Conservation (phyloP, 495 filamentous ascomycete genomes). For the Trichoderma asperelloides region DNA sequence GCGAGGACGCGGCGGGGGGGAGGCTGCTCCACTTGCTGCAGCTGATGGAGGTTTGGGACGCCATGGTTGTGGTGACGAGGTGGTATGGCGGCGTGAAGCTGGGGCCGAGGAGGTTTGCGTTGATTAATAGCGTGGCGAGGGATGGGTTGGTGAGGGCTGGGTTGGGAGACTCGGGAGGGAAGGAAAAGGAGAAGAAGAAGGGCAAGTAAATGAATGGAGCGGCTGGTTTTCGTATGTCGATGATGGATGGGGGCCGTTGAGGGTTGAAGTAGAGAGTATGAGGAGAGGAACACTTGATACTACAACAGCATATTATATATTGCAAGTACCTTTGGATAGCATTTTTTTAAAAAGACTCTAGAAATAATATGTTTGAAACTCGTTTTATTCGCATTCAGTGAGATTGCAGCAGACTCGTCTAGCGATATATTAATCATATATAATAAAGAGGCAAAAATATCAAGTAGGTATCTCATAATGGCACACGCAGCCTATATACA, state of each 20-base stretch:
- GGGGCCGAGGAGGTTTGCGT: conserved; percentile 78
- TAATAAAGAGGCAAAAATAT: neutral
- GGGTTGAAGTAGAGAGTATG: too few relatives aligned
- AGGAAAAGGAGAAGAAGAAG: conserved; percentile 40
- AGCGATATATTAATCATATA: neutral
- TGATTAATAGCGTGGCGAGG: conserved; percentile 79
- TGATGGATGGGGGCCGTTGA: too few relatives aligned
- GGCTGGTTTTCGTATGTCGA: neutral
- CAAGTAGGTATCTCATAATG: neutral
- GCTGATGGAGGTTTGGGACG: conserved; percentile 87
- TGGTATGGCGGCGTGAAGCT: conserved; percentile 92
- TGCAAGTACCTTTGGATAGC: too few relatives aligned
- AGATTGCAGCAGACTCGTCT: too few relatives aligned
- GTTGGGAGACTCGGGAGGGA: conserved; percentile 41
- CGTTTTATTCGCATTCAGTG: neutral
- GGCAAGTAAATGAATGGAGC: conserved; percentile 17
- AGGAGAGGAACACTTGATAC: too few relatives aligned
- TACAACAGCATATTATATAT: too few relatives aligned
- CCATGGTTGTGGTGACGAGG: conserved; percentile 84
- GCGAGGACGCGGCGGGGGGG: conserved; percentile 87
- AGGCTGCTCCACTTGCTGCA: conserved; percentile 83
- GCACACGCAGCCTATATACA: neutral
- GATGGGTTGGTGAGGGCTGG: conserved; percentile 79
- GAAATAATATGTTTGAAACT: conserved; percentile 9
- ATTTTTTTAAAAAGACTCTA: neutral